These are phyloP conservation scores for Cryphonectria japonica DNA, from an alignment of 2,329 filamentous ascomycete species.

Conservation along the genomic window DNA sequence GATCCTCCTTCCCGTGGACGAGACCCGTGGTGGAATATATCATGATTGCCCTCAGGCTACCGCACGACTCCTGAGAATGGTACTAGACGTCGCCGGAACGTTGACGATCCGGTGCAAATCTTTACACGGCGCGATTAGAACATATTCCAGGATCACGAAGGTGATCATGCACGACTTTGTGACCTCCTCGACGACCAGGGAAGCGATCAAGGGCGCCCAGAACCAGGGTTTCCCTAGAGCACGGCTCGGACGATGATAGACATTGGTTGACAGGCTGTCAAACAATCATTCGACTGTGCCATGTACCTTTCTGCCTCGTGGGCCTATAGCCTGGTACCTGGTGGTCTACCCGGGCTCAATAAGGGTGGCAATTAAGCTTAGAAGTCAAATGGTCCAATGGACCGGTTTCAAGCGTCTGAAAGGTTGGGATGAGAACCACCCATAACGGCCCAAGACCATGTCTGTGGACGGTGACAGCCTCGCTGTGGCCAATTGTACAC, in stretches of 20 bases:
- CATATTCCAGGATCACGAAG: conserved; percentile 10
- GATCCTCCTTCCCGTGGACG: conserved; percentile 22
- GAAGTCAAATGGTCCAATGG: conserved; percentile 14
- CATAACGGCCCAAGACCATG: neutral
- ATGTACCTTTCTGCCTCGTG: conserved; percentile 2
- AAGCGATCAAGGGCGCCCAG: conserved; percentile 11
- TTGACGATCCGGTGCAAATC: conserved; percentile 21
- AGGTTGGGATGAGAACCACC: conserved; percentile 19
- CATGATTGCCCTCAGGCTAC: neutral
- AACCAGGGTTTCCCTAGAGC: conserved; percentile 15
- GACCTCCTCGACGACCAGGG: conserved; percentile 7
- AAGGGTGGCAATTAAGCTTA: conserved; percentile 16
- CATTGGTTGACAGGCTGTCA: conserved; percentile 22
- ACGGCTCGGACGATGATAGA: neutral
- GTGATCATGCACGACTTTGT: conserved; percentile 13
- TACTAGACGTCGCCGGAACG: conserved; percentile 10
- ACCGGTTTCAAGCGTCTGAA: conserved; percentile 18
- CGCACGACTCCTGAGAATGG: neutral
- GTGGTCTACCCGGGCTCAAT: conserved; percentile 4
- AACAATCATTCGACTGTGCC: conserved; percentile 2
- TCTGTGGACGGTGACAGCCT: neutral
- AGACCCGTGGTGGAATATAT: conserved; percentile 20
- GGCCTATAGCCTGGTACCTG: neutral
- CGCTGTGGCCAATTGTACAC: conserved; percentile 11
- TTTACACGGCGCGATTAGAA: conserved; percentile 18